phyloP scores from a whole-genome alignment of 2,329 filamentous ascomycete genomes.

The Colletotrichum neosansevieriae region DNA sequence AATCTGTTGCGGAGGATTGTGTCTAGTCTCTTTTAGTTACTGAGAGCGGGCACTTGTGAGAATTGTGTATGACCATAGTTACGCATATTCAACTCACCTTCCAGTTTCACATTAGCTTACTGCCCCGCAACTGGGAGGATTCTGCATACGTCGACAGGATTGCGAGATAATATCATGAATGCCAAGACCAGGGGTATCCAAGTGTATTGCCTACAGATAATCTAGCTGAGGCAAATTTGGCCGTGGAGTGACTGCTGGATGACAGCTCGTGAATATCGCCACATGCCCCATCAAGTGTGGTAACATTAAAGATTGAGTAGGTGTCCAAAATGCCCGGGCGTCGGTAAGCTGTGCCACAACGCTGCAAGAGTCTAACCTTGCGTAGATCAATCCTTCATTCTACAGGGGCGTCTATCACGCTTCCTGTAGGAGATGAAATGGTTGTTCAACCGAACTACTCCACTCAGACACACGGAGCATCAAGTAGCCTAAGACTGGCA shows the following conservation, averaged over 20 bases:
- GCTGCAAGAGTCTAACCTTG: background rate
- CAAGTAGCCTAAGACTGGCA: too few relatives aligned
- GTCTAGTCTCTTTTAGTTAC: background rate
- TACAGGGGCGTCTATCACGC: too few relatives aligned
- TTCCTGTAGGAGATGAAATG: background rate
- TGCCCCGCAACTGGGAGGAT: constrained; percentile 22
- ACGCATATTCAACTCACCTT: constrained; percentile 10
- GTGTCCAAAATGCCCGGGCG: background rate
- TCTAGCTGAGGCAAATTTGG: too few relatives aligned
- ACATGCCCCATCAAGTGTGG: background rate
- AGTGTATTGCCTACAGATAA: too few relatives aligned
- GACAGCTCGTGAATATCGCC: background rate
- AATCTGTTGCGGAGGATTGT: constrained; percentile 7
- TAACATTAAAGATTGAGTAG: background rate
- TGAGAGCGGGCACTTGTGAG: background rate
- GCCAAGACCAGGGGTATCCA: background rate
- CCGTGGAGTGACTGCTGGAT: background rate
- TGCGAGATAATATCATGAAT: background rate
- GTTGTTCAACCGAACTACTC: background rate
- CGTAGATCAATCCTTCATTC: background rate
- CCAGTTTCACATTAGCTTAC: constrained; percentile 27
- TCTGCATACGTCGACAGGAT: background rate
- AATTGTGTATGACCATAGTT: too few relatives aligned
- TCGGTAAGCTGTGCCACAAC: background rate
- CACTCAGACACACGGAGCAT: too few relatives aligned